These are phyloP conservation scores for Suhomyces vadensis DNA, from an alignment of 805 yeast species.

Conservation along the genomic window DNA sequence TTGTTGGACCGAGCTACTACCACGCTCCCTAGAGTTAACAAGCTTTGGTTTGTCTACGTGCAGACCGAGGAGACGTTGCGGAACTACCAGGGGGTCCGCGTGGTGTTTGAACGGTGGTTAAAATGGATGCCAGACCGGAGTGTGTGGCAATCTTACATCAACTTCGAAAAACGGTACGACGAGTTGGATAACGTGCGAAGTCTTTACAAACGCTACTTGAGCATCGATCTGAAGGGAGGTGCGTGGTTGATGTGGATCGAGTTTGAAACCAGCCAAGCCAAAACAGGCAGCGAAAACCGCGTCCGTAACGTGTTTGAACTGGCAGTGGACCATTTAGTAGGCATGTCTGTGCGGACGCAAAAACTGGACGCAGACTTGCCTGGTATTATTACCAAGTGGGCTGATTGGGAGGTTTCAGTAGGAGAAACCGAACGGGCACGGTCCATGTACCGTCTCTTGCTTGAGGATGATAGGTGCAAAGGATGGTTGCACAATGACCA, in stretches of 20 bases:
- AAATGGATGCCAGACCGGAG: conserved; percentile 65
- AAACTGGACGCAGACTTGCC: conserved; percentile 29
- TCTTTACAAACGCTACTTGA: conserved; percentile 53
- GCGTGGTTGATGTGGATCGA: conserved; percentile 78
- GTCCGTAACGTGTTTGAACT: conserved; percentile 66
- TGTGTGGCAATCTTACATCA: conserved; percentile 76
- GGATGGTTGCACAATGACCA: conserved; percentile 30
- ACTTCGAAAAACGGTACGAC: conserved; percentile 68
- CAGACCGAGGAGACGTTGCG: conserved; percentile 79
- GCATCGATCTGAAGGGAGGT: conserved; percentile 46
- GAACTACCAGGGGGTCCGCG: conserved; percentile 59
- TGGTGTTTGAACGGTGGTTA: conserved; percentile 77
- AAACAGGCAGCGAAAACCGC: neutral
- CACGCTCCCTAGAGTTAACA: conserved; percentile 74
- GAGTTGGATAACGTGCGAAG: conserved; percentile 56
- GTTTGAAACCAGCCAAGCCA: conserved; percentile 52
- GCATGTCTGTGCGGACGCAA: conserved; percentile 3
- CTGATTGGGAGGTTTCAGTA: conserved; percentile 65
- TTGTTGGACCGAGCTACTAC: conserved; percentile 75
- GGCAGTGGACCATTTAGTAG: conserved; percentile 52
- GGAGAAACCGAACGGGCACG: conserved; percentile 64
- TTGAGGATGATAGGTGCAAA: conserved; percentile 22
- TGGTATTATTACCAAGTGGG: conserved; percentile 54
- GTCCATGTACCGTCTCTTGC: conserved; percentile 54
- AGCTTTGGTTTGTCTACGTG: conserved; percentile 83